These are phyloP conservation scores for Phytophthora pisi DNA, from an alignment of 352 stramenopile genomes.

Conservation along the genomic window DNA sequence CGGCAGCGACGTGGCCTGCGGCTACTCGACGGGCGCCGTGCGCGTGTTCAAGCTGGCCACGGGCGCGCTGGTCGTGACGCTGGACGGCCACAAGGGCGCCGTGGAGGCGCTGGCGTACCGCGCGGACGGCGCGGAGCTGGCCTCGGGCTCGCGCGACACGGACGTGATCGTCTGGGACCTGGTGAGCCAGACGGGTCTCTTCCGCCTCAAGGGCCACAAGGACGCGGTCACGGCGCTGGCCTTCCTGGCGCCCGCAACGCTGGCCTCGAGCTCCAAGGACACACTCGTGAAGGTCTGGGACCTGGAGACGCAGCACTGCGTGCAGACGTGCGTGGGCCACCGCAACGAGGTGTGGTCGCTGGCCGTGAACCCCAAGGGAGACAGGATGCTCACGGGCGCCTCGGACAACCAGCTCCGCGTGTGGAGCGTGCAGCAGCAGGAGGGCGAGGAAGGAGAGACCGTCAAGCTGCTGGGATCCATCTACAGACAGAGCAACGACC, in stretches of 20 bases:
- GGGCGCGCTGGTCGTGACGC: slow-evolving; percentile 77
- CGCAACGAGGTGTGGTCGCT: slow-evolving; percentile 93
- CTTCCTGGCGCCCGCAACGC: slow-evolving; percentile 68
- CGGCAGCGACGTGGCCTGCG: slow-evolving; percentile 74
- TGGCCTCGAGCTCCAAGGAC: slow-evolving; percentile 92
- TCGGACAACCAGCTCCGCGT: slow-evolving; percentile 88
- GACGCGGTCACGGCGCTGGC: slow-evolving; percentile 91
- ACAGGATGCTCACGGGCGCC: slow-evolving; percentile 77
- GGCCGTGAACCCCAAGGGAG: slow-evolving; percentile 64
- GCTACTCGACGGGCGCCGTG: slow-evolving; percentile 85
- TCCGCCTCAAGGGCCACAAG: slow-evolving; percentile 93
- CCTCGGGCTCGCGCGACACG: slow-evolving; percentile 89
- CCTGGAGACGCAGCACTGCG: slow-evolving; percentile 92
- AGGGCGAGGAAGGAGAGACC: slow-evolving; percentile 41
- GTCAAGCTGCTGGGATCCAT: slow-evolving; percentile 77
- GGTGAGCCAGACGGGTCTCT: slow-evolving; percentile 89
- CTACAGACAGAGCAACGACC: slow-evolving; percentile 78
- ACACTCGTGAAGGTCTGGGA: slow-evolving; percentile 96
- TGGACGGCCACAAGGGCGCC: slow-evolving; percentile 89
- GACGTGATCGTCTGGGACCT: slow-evolving; percentile 96
- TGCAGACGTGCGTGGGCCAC: slow-evolving; percentile 94
- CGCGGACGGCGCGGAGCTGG: slow-evolving; percentile 78
- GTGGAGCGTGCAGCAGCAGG: slow-evolving; percentile 54
- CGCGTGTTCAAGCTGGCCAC: slow-evolving; percentile 82
- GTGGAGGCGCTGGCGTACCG: slow-evolving; percentile 84